Base-by-base conservation (phyloP, 2,329 filamentous ascomycete species). In the Sclerotinia minor region DNA sequence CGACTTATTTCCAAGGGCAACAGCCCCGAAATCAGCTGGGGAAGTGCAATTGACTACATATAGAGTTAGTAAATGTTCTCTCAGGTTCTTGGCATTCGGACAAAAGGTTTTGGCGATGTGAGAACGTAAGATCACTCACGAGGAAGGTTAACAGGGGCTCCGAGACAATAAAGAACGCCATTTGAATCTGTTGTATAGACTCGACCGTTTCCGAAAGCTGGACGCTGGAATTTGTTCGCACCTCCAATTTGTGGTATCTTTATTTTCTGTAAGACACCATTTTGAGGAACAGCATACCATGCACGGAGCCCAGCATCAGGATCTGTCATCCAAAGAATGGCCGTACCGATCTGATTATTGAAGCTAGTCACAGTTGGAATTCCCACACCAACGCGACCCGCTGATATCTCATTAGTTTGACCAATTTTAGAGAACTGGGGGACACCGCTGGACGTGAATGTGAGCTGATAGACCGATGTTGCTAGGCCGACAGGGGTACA, bases 321-420 rank as follows among this genome's bases (percentile, higher is more conserved):
- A 65, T 80, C 79, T 8, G 77, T 75, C 57, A 80, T 71, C 79
- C 79, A 80, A 15, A 79, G 73, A 54, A 79, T 76, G 5, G 74
- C 79, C 7, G 77, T 77, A 9, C 78, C 77, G 8, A 74, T 66
- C 64, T 77, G 68, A 5, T 75, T 75, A 32, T 78, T 76, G 29
- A 73, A 73, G 24, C 76, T 77, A 1, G 79, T 81, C 8, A 80
- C 73, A 0, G 79, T 79, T 5, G 76, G 76, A 53, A 76, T 71
- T 44, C 78, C 77, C 21, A 77, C 71, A 11, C 78, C 78, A 38
- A 79, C 76, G 49, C 75, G 68, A 32, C 75, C 75, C 59, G 76
- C 74, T 57, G 73, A 76, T 52, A 69, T 69, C 26, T 76, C 74
- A 7, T 72, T 70, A 19, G 74, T 75, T 61, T 77, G 71, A 9